Evolutionary conservation across 2,329 filamentous ascomycete species (phyloP).

Genomic region (Paraconiothyrium brasiliense): DNA sequence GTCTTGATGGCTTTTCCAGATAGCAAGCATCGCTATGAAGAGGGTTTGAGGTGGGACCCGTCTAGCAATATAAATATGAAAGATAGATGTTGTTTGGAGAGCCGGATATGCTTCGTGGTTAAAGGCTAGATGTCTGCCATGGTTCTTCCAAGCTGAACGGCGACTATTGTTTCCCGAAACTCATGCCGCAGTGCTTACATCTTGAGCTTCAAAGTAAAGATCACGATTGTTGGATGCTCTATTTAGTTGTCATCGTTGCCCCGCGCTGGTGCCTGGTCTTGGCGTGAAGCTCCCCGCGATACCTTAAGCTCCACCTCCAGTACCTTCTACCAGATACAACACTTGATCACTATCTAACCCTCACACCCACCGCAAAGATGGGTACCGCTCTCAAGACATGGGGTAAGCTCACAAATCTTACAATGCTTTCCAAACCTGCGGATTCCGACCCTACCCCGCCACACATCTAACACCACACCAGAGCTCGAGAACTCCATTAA

Average conservation of each 20-base stretch:
- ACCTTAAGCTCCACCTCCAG: slow-evolving; percentile 8
- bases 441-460: slow-evolving; percentile 21
- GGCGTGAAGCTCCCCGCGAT: slow-evolving; percentile 24
- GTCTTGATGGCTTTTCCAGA: neutral
- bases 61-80: neutral
- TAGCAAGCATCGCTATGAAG: neutral
- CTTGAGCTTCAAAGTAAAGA: neutral
- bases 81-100: too few species aligned
- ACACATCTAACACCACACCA: slow-evolving; percentile 52
- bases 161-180: too few species aligned
- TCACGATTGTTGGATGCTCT: neutral
- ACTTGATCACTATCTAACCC: slow-evolving; percentile 13
- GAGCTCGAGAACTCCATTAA: slow-evolving; percentile 86
- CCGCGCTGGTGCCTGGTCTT: slow-evolving; percentile 41
- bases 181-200: too few species aligned
- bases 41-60: neutral
- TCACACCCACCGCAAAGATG: slow-evolving; percentile 33
- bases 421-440: neutral
- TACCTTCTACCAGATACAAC: slow-evolving; percentile 18
- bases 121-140: too few species aligned
- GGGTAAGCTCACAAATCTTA: slow-evolving; percentile 35
- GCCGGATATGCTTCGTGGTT: too few species aligned
- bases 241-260: neutral
- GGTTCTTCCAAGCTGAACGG: too few species aligned
- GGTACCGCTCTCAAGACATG: slow-evolving; percentile 48